These are phyloP conservation scores for Diphasiastrum complanatum DNA, from an alignment of 83 land plant genomes.

Conservation along the genomic window DNA sequence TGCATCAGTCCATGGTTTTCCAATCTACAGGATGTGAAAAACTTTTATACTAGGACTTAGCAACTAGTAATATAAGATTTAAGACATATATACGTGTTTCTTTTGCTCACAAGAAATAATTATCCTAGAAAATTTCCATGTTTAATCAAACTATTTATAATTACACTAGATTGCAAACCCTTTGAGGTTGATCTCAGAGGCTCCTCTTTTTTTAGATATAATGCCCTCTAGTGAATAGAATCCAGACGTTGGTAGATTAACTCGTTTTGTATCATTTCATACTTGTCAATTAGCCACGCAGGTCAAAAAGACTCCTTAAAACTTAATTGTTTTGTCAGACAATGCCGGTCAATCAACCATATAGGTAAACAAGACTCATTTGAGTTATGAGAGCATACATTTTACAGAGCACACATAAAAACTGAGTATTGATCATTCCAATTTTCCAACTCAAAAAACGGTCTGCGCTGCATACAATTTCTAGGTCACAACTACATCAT, in stretches of 20 bases:
- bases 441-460: too few species aligned
- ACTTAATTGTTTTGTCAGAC: too few species aligned
- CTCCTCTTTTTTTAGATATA: conserved; percentile 28
- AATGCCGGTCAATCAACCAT: too few species aligned
- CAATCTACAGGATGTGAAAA: conserved; percentile 22
- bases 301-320: background rate
- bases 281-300: background rate
- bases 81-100: background rate
- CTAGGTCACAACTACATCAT: too few species aligned
- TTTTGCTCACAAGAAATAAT: background rate
- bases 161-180: conserved; percentile 30
- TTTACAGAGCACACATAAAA: too few species aligned
- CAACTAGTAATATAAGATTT: background rate
- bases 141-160: background rate
- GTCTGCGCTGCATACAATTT: too few species aligned
- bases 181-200: conserved; percentile 36
- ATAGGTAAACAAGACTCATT: too few species aligned
- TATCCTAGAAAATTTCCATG: background rate
- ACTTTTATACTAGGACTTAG: background rate
- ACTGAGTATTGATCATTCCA: too few species aligned
- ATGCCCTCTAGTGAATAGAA: conserved; percentile 31
- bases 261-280: background rate
- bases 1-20: conserved; percentile 42
- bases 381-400: too few species aligned
- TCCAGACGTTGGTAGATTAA: background rate